Conservation (phyloP, 75 land plant species). For the Cryptomeria japonica region DNA sequence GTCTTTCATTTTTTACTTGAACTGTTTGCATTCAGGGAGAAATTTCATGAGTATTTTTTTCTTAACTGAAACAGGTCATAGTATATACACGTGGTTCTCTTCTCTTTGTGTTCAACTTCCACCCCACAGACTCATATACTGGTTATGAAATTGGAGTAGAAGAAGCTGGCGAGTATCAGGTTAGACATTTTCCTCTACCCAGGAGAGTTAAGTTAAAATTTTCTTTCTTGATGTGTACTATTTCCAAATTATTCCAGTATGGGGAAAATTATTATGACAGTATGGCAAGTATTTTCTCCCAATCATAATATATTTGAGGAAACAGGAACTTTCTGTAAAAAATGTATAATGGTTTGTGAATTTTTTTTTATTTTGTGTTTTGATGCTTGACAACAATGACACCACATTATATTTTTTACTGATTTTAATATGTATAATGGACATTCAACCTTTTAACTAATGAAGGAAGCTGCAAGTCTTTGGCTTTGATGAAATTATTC, state of each 20-base stretch:
- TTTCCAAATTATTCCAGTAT: not conserved
- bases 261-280: not conserved
- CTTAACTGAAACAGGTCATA: conserved; percentile 58
- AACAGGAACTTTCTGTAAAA: not conserved
- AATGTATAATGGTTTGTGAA: not conserved
- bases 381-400: not conserved
- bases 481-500: not conserved
- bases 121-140: conserved; percentile 59
- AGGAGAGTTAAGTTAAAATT: not conserved
- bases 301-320: not conserved
- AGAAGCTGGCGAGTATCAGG: conserved; percentile 98
- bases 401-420: not conserved
- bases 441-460: not conserved
- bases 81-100: conserved; percentile 68
- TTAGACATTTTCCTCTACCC: conserved; percentile 22
- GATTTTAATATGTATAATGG: not conserved
- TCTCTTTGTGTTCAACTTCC: conserved; percentile 88
- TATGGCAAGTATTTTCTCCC: not conserved
- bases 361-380: not conserved
- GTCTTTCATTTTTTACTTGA: not conserved
- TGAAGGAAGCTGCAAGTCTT: not conserved
- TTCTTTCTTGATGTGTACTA: not conserved
- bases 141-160: conserved; percentile 68
- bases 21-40: not conserved
- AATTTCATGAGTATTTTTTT: not conserved